A percentile compares a stretch with the other conserved stretches of the same genome.
phyloP scores from a whole-genome alignment of 805 yeast species.

The Lipomyces oligophaga region DNA sequence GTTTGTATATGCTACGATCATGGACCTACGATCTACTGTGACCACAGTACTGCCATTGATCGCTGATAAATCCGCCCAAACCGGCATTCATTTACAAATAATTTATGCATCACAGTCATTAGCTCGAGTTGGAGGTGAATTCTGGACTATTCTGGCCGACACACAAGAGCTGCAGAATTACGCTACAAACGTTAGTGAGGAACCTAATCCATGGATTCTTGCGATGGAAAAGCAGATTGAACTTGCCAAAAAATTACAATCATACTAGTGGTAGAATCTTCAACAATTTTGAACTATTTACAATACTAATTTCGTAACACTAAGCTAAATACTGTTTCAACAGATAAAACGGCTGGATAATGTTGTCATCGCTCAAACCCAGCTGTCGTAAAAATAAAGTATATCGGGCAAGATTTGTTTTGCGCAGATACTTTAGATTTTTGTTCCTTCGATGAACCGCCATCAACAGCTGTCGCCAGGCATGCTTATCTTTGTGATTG shows the following conservation, averaged over 20 bases:
- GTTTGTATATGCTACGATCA: constrained; percentile 33
- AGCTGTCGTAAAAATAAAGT: constrained; percentile 81
- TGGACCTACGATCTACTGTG: constrained; percentile 30
- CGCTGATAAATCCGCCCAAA: constrained; percentile 37
- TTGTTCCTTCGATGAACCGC: constrained; percentile 86
- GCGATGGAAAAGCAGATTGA: constrained; percentile 30
- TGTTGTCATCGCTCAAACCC: constrained; percentile 78
- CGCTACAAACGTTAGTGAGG: constrained; percentile 9
- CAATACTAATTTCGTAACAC: neutral
- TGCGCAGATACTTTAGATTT: constrained; percentile 75
- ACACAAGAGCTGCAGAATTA: constrained; percentile 1
- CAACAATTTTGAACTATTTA: neutral
- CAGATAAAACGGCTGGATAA: constrained; percentile 61
- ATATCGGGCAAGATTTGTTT: constrained; percentile 74
- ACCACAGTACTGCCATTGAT: constrained; percentile 33
- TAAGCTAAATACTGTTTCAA: too few species aligned
- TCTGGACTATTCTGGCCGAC: constrained; percentile 43
- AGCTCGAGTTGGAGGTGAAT: constrained; percentile 65
- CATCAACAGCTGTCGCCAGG: constrained; percentile 69
- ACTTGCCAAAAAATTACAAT: constrained; percentile 23
- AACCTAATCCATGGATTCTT: constrained; percentile 26
- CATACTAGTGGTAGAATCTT: constrained; percentile 5
- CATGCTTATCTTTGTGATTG: constrained; percentile 67
- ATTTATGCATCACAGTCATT: constrained; percentile 87
- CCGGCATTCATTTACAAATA: constrained; percentile 73